A percentile compares a stretch with the other conserved stretches of the same genome.
Conservation (phyloP, 305 asterid species). For the Fraxinus velutina region DNA sequence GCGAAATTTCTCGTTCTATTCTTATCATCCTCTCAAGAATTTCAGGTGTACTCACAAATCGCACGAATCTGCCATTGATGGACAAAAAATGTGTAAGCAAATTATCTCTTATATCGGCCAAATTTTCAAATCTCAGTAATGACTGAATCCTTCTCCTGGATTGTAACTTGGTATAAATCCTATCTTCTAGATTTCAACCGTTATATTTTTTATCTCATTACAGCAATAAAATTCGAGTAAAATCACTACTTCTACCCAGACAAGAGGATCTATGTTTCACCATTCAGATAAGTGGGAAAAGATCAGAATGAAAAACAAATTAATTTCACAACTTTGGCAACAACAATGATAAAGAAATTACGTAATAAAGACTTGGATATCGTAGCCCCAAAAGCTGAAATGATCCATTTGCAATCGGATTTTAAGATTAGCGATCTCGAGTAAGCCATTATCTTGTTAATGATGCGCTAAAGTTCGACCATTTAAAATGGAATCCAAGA, state of each 20-base stretch:
- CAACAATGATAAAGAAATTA: neutral
- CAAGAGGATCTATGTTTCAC: constrained; percentile 8
- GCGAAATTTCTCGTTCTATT: constrained; percentile 64
- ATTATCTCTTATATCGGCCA: neutral
- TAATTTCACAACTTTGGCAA: neutral
- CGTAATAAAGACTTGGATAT: neutral
- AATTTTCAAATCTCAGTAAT: neutral
- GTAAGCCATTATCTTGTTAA: neutral
- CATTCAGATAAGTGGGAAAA: neutral
- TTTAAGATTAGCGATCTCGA: neutral
- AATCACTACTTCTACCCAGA: neutral
- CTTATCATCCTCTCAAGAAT: constrained; percentile 71
- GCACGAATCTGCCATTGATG: constrained; percentile 57
- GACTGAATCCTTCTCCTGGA: constrained; percentile 3
- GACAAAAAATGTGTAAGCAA: constrained; percentile 1
- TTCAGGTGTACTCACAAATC: constrained; percentile 81
- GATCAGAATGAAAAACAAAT: neutral
- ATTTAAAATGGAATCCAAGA: neutral
- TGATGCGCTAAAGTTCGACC: neutral
- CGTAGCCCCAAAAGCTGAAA: neutral
- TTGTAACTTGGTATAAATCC: constrained; percentile 1
- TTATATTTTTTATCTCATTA: neutral
- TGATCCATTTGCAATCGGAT: neutral
- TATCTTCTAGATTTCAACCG: constrained; percentile 7
- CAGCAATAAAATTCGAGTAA: neutral